These are phyloP conservation scores for Cryptococcus sp. DNA, from an alignment of 1,284 basidiomycete species.

Conservation along the genomic window DNA sequence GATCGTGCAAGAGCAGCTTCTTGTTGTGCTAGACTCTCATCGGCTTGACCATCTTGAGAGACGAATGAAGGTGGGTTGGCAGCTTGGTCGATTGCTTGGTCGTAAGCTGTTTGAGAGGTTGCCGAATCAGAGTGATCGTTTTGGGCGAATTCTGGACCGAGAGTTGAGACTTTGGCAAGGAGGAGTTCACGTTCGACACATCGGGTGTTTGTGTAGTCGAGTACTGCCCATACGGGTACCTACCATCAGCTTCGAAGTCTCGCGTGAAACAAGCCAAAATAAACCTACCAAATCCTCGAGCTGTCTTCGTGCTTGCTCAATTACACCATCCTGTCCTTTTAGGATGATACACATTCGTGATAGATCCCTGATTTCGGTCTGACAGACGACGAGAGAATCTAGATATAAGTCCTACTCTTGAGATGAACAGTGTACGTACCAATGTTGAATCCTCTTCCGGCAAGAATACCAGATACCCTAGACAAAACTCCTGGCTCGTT, in stretches of 20 bases:
- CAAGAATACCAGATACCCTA: conserved; percentile 94
- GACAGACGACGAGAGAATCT: conserved; percentile 97
- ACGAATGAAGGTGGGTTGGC: conserved; percentile 31
- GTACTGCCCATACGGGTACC: conserved; percentile 96
- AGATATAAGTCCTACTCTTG: conserved; percentile 14
- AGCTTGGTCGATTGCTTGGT: conserved; percentile 23
- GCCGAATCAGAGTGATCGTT: conserved; percentile 60
- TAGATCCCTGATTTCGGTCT: conserved; percentile 94
- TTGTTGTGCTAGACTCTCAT: conserved; percentile 50
- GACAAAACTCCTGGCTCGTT: conserved; percentile 99
- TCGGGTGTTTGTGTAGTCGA: conserved; percentile 89
- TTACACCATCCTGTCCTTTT: conserved; percentile 92
- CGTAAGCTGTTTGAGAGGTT: conserved; percentile 64
- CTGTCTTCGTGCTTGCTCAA: conserved; percentile 92
- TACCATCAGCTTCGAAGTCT: conserved; percentile 35
- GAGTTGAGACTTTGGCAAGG: conserved; percentile 87
- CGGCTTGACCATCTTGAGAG: conserved; percentile 12
- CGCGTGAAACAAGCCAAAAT: background rate
- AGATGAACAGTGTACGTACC: conserved; percentile 22
- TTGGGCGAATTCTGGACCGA: conserved; percentile 95
- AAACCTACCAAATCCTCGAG: conserved; percentile 81
- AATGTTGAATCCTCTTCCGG: conserved; percentile 97
- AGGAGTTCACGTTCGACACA: conserved; percentile 83
- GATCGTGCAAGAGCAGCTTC: conserved; percentile 67
- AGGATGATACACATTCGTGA: conserved; percentile 98